Evolutionary conservation across 139 green algal species (phyloP).

Genomic region (Astrephomene gubernaculifera): DNA sequence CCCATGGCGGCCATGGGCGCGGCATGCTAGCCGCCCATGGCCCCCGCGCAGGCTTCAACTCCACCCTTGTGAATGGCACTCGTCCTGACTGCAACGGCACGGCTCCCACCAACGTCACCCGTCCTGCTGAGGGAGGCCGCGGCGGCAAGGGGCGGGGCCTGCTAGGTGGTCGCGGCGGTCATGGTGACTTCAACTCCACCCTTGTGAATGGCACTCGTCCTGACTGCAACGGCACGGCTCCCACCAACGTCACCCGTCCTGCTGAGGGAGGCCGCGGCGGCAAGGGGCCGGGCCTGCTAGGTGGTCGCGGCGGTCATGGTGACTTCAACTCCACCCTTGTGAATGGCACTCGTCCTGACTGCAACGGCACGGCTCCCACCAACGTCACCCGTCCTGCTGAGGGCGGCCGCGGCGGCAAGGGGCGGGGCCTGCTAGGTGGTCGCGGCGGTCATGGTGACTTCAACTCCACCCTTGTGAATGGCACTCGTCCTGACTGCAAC

Average conservation of each 20-base stretch:
- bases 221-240: not conserved
- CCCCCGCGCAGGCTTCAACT: too few relatives aligned
- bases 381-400: too few relatives aligned
- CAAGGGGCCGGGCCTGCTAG: too few relatives aligned
- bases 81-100: not conserved
- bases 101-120: not conserved
- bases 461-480: not conserved
- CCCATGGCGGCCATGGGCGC: not conserved
- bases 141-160: not conserved
- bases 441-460: not conserved
- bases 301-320: too few relatives aligned
- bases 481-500: not conserved
- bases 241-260: not conserved
- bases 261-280: not conserved
- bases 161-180: not conserved
- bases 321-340: too few relatives aligned
- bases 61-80: too few relatives aligned
- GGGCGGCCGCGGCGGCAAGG: not conserved
- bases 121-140: not conserved
- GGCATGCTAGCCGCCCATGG: too few relatives aligned
- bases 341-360: too few relatives aligned
- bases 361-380: not conserved
- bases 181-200: not conserved
- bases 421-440: not conserved
- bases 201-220: not conserved